Base-by-base conservation (phyloP, 331 rosid genomes). In the Ulmus americana region DNA sequence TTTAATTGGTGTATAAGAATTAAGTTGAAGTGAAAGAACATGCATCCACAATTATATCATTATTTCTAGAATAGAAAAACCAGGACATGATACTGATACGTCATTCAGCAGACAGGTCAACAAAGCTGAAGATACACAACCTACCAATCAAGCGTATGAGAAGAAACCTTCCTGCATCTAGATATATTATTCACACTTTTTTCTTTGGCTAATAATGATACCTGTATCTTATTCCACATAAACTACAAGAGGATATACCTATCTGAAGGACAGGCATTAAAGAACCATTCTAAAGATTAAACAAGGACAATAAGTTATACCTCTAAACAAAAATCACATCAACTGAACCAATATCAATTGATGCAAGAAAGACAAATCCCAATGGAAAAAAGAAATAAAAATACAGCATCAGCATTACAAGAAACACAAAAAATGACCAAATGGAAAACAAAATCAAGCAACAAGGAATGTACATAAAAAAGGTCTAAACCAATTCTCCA, bases 1-100 rank as follows among this genome's bases (percentile, higher is more conserved):
- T 53, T 18, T 47, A 22, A 42, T n/a, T 45, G 14, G 45, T 72
- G 50, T 39, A 12, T n/a, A 41, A 20, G 40, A 61, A 58, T 48
- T 18, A 12, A 61, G 35, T 43, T 8, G 55, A 12, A 77, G 28
- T 51, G 67, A 65, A 44, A 40, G 46, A 54, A 64, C 11, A 18
- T 41, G 51, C 10, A 55, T 53, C 52, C 50, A 9, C 42, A 44
- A 52, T 11, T 55, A 10, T 63, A 2, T 39, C 7, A 44, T 35
- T 28, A 38, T 38, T 12, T 56, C 16, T 38, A 56, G 39, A 56
- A n/a, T 6, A 56, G 44, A 56, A 55, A 9, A 6, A 56, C 35
- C 39, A 35, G 42, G 8, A 20, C 41, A 28, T 28, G 35, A 5
- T 9, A 39, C 1, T 56, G 6, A 12, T 38, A 56, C 18, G 8